Conservation (phyloP, 2,329 filamentous ascomycete genomes). For the Phaeosphaeriaceae sp. region DNA sequence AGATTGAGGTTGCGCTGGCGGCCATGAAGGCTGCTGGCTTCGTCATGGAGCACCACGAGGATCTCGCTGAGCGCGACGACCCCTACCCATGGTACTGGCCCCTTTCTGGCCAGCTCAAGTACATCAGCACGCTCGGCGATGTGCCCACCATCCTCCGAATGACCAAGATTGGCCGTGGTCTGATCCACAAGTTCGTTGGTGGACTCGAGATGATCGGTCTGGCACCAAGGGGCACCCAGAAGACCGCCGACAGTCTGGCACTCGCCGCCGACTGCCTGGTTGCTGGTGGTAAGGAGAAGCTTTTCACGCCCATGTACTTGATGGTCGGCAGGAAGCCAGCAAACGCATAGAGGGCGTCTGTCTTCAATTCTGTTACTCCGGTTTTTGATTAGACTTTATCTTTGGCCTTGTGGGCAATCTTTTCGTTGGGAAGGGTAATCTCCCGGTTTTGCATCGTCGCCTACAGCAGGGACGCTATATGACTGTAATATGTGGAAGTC, state of each 20-base stretch:
- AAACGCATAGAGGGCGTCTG: constrained; percentile 27
- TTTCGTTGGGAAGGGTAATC: constrained; percentile 19
- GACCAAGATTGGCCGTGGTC: constrained; percentile 80
- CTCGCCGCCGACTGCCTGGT: constrained; percentile 84
- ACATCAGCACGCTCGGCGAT: constrained; percentile 81
- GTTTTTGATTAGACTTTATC: constrained; percentile 4
- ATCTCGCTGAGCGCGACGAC: constrained; percentile 80
- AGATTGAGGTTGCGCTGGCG: constrained; percentile 76
- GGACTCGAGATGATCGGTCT: constrained; percentile 76
- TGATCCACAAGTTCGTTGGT: constrained; percentile 80
- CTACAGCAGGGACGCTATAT: constrained; percentile 26
- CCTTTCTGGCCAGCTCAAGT: constrained; percentile 81
- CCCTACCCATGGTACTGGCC: constrained; percentile 93
- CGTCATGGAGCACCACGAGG: constrained; percentile 81
- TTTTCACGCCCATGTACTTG: constrained; percentile 99
- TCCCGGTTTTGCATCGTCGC: constrained; percentile 21
- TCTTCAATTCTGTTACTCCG: constrained; percentile 7
- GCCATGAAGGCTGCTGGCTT: constrained; percentile 92
- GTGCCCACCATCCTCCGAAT: constrained; percentile 84
- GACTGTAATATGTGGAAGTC: constrained; percentile 34
- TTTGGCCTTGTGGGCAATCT: constrained; percentile 21
- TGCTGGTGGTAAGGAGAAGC: constrained; percentile 82
- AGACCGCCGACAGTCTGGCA: constrained; percentile 91
- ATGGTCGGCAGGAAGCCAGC: constrained; percentile 92
- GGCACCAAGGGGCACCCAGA: constrained; percentile 84